These are phyloP conservation scores for Talaromyces funiculosus DNA, from an alignment of 2,329 filamentous ascomycete genomes.

Conservation along the genomic window DNA sequence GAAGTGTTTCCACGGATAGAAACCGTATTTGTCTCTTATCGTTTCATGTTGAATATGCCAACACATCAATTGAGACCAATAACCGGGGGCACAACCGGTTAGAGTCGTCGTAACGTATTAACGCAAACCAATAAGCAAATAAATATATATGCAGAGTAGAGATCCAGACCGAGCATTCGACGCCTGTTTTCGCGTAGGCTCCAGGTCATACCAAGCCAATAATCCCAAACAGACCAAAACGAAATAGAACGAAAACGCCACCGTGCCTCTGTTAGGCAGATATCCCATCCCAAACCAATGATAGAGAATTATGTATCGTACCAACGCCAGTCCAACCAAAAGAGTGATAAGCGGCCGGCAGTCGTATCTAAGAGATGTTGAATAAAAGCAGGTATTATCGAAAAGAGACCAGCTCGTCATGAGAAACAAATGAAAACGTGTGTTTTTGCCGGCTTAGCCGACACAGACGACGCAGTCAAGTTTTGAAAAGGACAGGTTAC, in stretches of 20 bases:
- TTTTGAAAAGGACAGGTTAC: slow-evolving; percentile 26
- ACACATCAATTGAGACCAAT: neutral
- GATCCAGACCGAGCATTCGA: slow-evolving; percentile 16
- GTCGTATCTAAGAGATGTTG: slow-evolving; percentile 11
- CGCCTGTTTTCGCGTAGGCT: slow-evolving; percentile 17
- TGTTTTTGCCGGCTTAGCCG: slow-evolving; percentile 2
- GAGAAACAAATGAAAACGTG: slow-evolving; percentile 1
- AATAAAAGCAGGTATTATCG: slow-evolving; percentile 9
- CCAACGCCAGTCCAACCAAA: slow-evolving; percentile 1
- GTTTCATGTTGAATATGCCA: neutral
- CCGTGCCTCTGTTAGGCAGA: slow-evolving; percentile 15
- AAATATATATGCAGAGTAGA: slow-evolving; percentile 4
- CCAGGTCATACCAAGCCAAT: slow-evolving; percentile 15
- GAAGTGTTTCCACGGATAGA: no score
- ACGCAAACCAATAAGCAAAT: slow-evolving; percentile 2
- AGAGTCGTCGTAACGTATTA: slow-evolving; percentile 1
- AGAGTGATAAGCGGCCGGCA: slow-evolving; percentile 3
- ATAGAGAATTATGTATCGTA: slow-evolving; percentile 2
- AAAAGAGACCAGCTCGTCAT: slow-evolving; percentile 13
- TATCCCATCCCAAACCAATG: slow-evolving; percentile 12
- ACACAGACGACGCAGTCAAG: slow-evolving; percentile 10
- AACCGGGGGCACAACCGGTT: neutral
- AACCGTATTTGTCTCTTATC: neutral
- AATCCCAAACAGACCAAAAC: slow-evolving; percentile 6
- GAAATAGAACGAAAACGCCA: slow-evolving; percentile 14